phyloP scores from a whole-genome alignment of 495 filamentous ascomycete species.

The Monascus purpureus region DNA sequence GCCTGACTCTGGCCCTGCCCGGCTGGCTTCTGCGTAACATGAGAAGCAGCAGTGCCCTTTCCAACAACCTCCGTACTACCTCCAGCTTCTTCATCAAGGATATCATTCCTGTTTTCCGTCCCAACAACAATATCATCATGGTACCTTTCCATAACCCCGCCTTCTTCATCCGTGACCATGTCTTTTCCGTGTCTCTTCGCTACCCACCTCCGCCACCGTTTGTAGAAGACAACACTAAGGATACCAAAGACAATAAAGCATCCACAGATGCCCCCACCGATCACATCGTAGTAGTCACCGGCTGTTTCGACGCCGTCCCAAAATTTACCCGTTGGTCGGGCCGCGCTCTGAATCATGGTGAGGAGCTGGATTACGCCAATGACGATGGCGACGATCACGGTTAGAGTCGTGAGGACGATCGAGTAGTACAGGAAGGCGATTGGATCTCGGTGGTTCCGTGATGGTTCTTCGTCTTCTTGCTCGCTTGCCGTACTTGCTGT shows the following conservation, averaged over 20 bases:
- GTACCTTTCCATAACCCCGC: too few relatives aligned
- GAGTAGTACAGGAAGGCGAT: slow-evolving; percentile 91
- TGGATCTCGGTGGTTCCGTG: slow-evolving; percentile 44
- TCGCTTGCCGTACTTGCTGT: slow-evolving; percentile 7
- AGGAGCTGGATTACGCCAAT: slow-evolving; percentile 81
- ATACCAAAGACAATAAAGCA: slow-evolving; percentile 66
- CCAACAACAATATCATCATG: slow-evolving; percentile 5
- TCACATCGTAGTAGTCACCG: slow-evolving; percentile 72
- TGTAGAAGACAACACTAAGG: slow-evolving; percentile 56
- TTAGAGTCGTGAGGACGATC: slow-evolving; percentile 74
- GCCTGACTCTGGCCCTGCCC: too few relatives aligned
- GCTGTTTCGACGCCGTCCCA: slow-evolving; percentile 73
- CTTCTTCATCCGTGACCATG: slow-evolving; percentile 10
- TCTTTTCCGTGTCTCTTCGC: slow-evolving; percentile 27
- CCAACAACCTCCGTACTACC: slow-evolving; percentile 3
- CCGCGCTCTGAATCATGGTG: slow-evolving; percentile 59
- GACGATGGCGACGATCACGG: slow-evolving; percentile 72
- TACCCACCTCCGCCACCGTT: slow-evolving; percentile 58
- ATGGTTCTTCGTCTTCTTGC: slow-evolving; percentile 10
- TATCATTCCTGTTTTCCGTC: not conserved
- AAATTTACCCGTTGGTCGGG: slow-evolving; percentile 57
- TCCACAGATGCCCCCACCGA: slow-evolving; percentile 74
- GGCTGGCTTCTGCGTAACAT: slow-evolving; percentile 8
- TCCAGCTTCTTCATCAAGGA: slow-evolving; percentile 1
- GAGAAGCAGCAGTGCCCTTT: slow-evolving; percentile 6